These are phyloP conservation scores for Biscogniauxia sp. DNA, from an alignment of 2,329 filamentous ascomycete species.

Conservation along the genomic window DNA sequence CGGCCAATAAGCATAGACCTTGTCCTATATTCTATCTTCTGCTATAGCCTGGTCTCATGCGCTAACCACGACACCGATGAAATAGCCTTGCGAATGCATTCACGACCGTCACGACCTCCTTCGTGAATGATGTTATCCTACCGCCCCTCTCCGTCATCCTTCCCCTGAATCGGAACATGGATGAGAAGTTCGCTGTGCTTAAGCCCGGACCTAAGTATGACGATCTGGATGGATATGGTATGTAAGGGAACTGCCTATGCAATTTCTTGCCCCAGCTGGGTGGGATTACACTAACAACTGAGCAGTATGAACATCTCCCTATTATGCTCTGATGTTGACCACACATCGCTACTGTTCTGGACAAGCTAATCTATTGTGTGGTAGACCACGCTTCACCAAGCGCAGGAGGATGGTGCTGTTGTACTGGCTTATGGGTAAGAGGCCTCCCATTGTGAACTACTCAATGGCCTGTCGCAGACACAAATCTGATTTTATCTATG, in stretches of 20 bases:
- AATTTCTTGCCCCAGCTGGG: not conserved
- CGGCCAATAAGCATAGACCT: not conserved
- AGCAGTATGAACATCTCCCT: not conserved
- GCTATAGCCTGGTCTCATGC: not conserved
- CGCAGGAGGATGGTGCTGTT: conserved; percentile 68
- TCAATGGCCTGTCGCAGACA: not conserved
- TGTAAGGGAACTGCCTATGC: not conserved
- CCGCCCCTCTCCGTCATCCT: conserved; percentile 67
- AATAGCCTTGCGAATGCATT: conserved; percentile 66
- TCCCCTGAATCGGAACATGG: conserved; percentile 68
- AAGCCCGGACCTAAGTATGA: conserved; percentile 54
- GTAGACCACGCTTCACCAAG: conserved; percentile 64
- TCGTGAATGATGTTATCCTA: conserved; percentile 68
- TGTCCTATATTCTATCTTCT: not conserved
- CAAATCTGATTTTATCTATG: not conserved
- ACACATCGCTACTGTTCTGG: not conserved
- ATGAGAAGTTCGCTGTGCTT: conserved; percentile 71
- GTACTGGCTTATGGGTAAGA: conserved; percentile 68
- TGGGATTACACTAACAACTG: not conserved
- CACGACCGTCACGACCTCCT: conserved; percentile 68
- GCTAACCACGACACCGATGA: not conserved
- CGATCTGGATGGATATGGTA: conserved; percentile 50
- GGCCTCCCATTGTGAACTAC: conserved; percentile 2
- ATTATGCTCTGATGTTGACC: not conserved
- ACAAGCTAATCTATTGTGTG: not conserved